Conservation (phyloP, 192 early-diverging fungal genomes). For the Funneliformis mosseae region DNA sequence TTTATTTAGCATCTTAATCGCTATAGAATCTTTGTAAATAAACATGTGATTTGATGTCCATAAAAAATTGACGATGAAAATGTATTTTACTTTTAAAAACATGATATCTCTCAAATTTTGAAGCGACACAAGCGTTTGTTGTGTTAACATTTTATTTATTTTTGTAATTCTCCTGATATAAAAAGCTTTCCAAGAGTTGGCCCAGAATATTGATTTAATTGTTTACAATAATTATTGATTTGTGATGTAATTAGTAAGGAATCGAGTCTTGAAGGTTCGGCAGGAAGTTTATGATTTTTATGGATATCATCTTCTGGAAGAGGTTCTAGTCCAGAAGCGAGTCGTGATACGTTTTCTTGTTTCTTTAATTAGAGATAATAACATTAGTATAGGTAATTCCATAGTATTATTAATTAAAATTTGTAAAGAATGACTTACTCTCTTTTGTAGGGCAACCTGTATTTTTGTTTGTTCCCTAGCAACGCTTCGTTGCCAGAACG, state of each 20-base stretch:
- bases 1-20: too few relatives aligned
- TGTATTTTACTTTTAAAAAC: too few relatives aligned
- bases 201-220: slow-evolving; percentile 91
- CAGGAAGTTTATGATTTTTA: slow-evolving; percentile 67
- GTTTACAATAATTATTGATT: slow-evolving; percentile 91
- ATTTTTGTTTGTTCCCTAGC: slow-evolving; percentile 85
- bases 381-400: neutral
- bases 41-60: too few relatives aligned
- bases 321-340: slow-evolving; percentile 63
- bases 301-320: slow-evolving; percentile 82
- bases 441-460: slow-evolving; percentile 58
- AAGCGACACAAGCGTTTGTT: too few relatives aligned
- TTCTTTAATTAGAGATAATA: slow-evolving; percentile 45
- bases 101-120: too few relatives aligned
- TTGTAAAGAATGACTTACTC: slow-evolving; percentile 44
- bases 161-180: slow-evolving; percentile 75
- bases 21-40: too few relatives aligned
- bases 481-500: slow-evolving; percentile 92
- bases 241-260: slow-evolving; percentile 87
- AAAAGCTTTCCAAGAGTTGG: slow-evolving; percentile 94
- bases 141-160: slow-evolving; percentile 38
- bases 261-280: slow-evolving; percentile 91
- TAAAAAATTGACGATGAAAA: too few relatives aligned
- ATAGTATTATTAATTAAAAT: neutral
- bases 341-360: slow-evolving; percentile 74